Evolutionary conservation across 108 stramenopile genomes (phyloP), one percentile per base, ranked within the genome.

Genomic region (Pseudonitzschia pungens): DNA sequence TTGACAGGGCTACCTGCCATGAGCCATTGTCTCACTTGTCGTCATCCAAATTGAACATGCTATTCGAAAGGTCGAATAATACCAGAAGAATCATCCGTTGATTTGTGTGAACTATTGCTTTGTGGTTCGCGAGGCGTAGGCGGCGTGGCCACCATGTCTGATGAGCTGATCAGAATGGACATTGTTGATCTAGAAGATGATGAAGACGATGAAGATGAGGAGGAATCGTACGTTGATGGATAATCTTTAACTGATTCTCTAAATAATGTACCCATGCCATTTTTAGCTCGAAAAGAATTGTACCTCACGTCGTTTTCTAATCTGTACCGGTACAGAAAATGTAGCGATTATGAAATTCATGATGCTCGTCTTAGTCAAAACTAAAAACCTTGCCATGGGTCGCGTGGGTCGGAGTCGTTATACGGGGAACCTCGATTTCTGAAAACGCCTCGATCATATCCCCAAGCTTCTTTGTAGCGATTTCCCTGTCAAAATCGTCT

Each of bases 121-220:
- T 78, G 89, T 69, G 87, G 84, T 18, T 89, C 87, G 16, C 72
- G 90, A 32, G 90, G 90, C 33, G 83, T 86, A 16, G 87, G 86
- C 42, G 87, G 74, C 20, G 82, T 89, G 0, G 48, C 82, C 10
- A 69, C 78, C 3, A 31, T 33, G 36, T 70, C 36, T 24, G 36
- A 62, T 28, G 54, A 73, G 3, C 18, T 76, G 15, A 87, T 66
- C 26, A 54, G 72, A 7, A 40, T 91, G 22, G 81, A 87, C 44
- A 70, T 91, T 22, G 76, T 88, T 59, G 90, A 91, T 77, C 55
- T 91, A 8, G 90, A 91, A 84, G 90, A 91, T 62, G 84, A 91
- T 36, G 87, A 88, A 71, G 84, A 85, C 9, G 67, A 48, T 4
- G 84, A 81, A 0, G 80, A 85, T 0, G 62, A 51, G 9, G 59